These are phyloP conservation scores for Lentinula aciculospora DNA, from an alignment of 768 basidiomycete genomes.

Conservation along the genomic window DNA sequence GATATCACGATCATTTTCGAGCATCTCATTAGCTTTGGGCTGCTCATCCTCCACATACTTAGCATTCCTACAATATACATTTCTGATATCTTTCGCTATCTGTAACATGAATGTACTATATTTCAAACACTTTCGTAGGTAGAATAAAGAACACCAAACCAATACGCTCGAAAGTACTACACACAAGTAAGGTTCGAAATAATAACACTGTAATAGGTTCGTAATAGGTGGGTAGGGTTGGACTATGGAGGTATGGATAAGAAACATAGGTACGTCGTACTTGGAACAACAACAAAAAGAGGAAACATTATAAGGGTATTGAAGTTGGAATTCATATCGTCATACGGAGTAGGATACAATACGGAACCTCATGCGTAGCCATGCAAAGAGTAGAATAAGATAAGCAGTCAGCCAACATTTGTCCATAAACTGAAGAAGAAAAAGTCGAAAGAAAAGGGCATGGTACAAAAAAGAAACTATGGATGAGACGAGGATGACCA, in stretches of 20 bases:
- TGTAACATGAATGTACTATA: background rate
- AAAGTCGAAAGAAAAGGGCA: background rate
- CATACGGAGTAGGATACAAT: background rate
- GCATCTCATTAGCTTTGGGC: background rate
- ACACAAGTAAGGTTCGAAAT: too few species aligned
- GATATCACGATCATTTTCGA: conserved; percentile 14
- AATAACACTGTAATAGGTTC: too few species aligned
- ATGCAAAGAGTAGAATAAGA: background rate
- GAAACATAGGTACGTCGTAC: too few species aligned
- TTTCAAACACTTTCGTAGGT: background rate
- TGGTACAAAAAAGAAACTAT: background rate
- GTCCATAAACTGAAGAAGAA: background rate
- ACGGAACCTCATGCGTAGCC: background rate
- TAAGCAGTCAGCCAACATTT: background rate
- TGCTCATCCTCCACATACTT: background rate
- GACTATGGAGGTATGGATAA: too few species aligned
- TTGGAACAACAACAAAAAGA: background rate
- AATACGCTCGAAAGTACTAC: too few species aligned
- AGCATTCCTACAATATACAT: too few species aligned
- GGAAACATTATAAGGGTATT: background rate
- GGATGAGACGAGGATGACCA: background rate
- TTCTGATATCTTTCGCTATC: too few species aligned
- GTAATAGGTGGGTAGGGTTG: too few species aligned
- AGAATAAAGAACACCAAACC: too few species aligned
- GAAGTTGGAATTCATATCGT: background rate